These are phyloP conservation scores for Ceratocystis eucalypticola DNA, from an alignment of 2,329 filamentous ascomycete species.

Conservation along the genomic window DNA sequence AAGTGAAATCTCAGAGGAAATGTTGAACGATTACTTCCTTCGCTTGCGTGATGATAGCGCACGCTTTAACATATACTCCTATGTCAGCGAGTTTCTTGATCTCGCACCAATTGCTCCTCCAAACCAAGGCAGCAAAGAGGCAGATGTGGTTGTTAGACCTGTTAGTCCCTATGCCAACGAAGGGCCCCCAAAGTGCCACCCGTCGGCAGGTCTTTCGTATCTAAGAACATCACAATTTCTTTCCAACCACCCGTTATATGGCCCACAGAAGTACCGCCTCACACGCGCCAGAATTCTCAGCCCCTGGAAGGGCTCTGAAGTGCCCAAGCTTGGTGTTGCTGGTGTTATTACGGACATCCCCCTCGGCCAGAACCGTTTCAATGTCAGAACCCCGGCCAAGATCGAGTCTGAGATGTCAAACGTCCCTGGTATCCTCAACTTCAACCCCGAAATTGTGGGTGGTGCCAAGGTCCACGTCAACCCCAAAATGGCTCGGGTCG, in stretches of 20 bases:
- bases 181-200: conserved; percentile 48
- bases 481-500: conserved; percentile 32
- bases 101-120: conserved; percentile 38
- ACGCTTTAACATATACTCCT: conserved; percentile 36
- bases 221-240: conserved; percentile 41
- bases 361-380: conserved; percentile 32
- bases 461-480: conserved; percentile 43
- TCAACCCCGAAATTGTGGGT: conserved; percentile 37
- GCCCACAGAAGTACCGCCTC: conserved; percentile 41
- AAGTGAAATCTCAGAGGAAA: conserved; percentile 35
- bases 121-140: conserved; percentile 22
- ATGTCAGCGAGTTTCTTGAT: conserved; percentile 49
- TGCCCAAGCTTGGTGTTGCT: conserved; percentile 39
- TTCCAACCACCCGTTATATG: conserved; percentile 48
- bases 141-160: conserved; percentile 14
- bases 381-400: conserved; percentile 22
- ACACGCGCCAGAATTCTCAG: conserved; percentile 39
- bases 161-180: conserved; percentile 36
- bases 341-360: conserved; percentile 39
- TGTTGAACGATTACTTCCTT: conserved; percentile 40
- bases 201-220: conserved; percentile 50
- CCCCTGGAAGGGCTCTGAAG: conserved; percentile 28
- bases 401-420: conserved; percentile 19
- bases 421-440: conserved; percentile 18
- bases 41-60: conserved; percentile 35